A percentile compares a stretch with the other conserved stretches of the same genome.
These are phyloP conservation scores for Prunella vulgaris DNA, from an alignment of 257 asterid genomes.

Conservation along the genomic window DNA sequence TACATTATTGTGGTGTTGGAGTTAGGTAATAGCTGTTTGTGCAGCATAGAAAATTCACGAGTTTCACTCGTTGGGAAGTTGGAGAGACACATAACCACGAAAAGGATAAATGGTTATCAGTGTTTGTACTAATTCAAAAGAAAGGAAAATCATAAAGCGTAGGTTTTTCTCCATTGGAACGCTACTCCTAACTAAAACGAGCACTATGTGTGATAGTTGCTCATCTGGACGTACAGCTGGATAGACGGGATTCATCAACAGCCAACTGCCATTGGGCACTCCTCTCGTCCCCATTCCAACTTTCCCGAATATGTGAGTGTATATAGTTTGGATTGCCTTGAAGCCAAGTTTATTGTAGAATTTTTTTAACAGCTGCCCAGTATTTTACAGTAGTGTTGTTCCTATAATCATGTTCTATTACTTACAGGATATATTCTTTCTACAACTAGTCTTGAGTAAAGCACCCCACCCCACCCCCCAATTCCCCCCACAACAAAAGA, in stretches of 20 bases:
- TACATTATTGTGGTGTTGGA: slow-evolving; percentile 17
- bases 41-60: slow-evolving; percentile 32
- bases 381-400: slow-evolving; percentile 27
- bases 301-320: slow-evolving; percentile 49
- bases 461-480: not conserved
- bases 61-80: slow-evolving; percentile 31
- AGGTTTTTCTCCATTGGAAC: slow-evolving; percentile 31
- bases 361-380: slow-evolving; percentile 29
- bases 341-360: slow-evolving; percentile 41
- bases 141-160: slow-evolving; percentile 28
- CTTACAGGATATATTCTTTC: not conserved
- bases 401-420: slow-evolving; percentile 21
- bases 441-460: not conserved
- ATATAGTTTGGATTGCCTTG: slow-evolving; percentile 51
- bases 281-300: slow-evolving; percentile 17
- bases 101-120: slow-evolving; percentile 20
- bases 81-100: slow-evolving; percentile 15
- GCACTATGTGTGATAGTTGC: slow-evolving; percentile 32
- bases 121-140: slow-evolving; percentile 30
- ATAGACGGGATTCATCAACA: slow-evolving; percentile 9
- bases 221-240: slow-evolving; percentile 28
- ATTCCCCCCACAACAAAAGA: not conserved
- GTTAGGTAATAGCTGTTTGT: slow-evolving; percentile 37
- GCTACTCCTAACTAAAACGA: slow-evolving; percentile 36
- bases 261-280: slow-evolving; percentile 16